Conservation (phyloP, 352 stramenopile species). For the Globisporangium cystogenes region DNA sequence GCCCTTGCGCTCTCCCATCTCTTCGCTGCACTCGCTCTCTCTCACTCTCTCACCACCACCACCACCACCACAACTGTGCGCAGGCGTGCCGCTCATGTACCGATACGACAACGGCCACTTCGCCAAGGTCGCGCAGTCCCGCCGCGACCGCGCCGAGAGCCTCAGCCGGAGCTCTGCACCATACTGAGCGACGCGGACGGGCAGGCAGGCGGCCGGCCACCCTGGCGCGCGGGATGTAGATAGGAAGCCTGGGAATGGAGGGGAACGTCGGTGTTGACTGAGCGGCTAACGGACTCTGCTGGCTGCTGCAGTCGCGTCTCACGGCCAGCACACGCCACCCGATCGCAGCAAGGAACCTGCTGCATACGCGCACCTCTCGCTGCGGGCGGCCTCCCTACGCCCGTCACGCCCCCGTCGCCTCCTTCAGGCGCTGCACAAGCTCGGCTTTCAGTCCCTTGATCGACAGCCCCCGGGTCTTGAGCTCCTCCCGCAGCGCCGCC, state of each 20-base stretch:
- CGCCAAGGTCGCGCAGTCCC: constrained; percentile 61
- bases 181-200: constrained; percentile 31
- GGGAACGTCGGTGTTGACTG: neutral
- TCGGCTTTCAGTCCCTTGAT: constrained; percentile 85
- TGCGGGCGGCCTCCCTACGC: neutral
- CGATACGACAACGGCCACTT: constrained; percentile 73
- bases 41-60: neutral
- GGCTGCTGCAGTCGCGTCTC: neutral
- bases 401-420: constrained; percentile 25
- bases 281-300: neutral
- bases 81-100: constrained; percentile 82
- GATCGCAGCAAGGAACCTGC: neutral
- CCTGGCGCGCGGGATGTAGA: no score
- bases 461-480: constrained; percentile 69
- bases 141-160: constrained; percentile 67
- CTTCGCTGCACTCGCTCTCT: no score
- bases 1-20: neutral
- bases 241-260: neutral
- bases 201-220: neutral
- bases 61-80: no score
- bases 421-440: constrained; percentile 73
- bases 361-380: neutral
- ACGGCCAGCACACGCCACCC: neutral
- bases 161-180: constrained; percentile 63
- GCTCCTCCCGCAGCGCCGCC: constrained; percentile 50